Conservation (phyloP, 108 stramenopile species). For the Schizochytrium sp. region DNA sequence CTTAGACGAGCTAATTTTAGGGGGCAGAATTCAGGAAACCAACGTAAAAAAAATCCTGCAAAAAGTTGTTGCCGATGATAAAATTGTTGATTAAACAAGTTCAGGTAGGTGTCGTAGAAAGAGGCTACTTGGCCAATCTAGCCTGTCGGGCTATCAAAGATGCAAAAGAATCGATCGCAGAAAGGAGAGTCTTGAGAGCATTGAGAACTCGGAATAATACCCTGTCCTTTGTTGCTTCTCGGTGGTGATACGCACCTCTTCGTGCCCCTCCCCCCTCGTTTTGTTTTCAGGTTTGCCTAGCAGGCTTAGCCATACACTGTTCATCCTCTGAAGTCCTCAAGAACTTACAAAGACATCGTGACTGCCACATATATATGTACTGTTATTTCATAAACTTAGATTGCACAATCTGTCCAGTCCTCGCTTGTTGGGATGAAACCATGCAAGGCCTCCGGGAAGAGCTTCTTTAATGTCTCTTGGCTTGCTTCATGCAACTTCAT, state of each 20-base stretch:
- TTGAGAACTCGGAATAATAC: too few relatives aligned
- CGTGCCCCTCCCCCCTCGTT: too few relatives aligned
- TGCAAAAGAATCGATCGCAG: too few relatives aligned
- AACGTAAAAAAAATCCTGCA: constrained; percentile 86
- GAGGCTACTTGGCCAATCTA: too few relatives aligned
- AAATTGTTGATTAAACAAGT: background rate
- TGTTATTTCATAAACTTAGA: background rate
- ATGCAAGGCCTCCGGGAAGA: constrained; percentile 26
- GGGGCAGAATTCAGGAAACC: constrained; percentile 88
- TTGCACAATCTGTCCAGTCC: background rate
- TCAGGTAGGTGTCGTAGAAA: background rate
- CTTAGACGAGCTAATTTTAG: constrained; percentile 94
- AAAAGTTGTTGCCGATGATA: constrained; percentile 85
- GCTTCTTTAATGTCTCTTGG: constrained; percentile 25
- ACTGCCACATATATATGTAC: background rate
- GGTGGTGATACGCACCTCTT: too few relatives aligned
- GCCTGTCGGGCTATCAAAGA: too few relatives aligned
- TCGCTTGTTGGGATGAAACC: background rate
- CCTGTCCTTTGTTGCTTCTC: too few relatives aligned
- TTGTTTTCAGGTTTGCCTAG: too few relatives aligned
- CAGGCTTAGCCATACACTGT: too few relatives aligned
- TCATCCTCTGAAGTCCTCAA: too few relatives aligned
- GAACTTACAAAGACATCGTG: background rate
- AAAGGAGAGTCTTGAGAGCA: too few relatives aligned
- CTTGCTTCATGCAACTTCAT: background rate